Percentiles rank a stretch among this genome's conserved stretches.
These are phyloP conservation scores for Trifolium repens DNA, from an alignment of 306 rosid species.

Conservation along the genomic window DNA sequence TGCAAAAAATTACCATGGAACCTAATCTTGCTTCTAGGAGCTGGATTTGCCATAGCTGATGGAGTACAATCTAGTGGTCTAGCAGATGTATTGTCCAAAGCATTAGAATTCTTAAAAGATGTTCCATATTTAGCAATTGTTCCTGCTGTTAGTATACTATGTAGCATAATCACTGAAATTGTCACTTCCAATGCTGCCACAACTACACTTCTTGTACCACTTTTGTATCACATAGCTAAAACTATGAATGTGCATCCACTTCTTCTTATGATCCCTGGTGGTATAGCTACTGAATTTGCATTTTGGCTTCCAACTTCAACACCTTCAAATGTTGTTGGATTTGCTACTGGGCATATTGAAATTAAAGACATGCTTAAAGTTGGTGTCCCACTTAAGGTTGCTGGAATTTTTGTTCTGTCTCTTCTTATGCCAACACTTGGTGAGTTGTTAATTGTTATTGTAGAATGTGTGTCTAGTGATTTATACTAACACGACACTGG, in stretches of 20 bases:
- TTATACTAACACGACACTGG: too few relatives aligned
- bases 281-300: constrained; percentile 78
- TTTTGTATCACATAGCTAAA: constrained; percentile 67
- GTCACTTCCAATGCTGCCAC: constrained; percentile 83
- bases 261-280: constrained; percentile 83
- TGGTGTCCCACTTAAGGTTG: constrained; percentile 78
- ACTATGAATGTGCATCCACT: constrained; percentile 77
- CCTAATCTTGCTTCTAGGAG: constrained; percentile 78
- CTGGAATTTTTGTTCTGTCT: constrained; percentile 60
- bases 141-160: constrained; percentile 64
- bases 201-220: constrained; percentile 73
- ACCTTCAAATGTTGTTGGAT: constrained; percentile 83
- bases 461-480: too few relatives aligned
- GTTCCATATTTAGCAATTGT: constrained; percentile 74
- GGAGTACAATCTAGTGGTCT: constrained; percentile 80
- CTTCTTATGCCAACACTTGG: constrained; percentile 85
- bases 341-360: constrained; percentile 74
- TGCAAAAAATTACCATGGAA: constrained; percentile 92
- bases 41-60: constrained; percentile 91
- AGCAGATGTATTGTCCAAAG: constrained; percentile 63
- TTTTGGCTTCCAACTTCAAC: constrained; percentile 81
- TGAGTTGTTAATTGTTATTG: constrained; percentile 37
- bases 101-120: constrained; percentile 60
- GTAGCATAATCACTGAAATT: constrained; percentile 80
- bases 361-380: constrained; percentile 76